Evolutionary conservation across 2,329 filamentous ascomycete genomes (phyloP).

Genomic region (Sclerotinia spermophila): DNA sequence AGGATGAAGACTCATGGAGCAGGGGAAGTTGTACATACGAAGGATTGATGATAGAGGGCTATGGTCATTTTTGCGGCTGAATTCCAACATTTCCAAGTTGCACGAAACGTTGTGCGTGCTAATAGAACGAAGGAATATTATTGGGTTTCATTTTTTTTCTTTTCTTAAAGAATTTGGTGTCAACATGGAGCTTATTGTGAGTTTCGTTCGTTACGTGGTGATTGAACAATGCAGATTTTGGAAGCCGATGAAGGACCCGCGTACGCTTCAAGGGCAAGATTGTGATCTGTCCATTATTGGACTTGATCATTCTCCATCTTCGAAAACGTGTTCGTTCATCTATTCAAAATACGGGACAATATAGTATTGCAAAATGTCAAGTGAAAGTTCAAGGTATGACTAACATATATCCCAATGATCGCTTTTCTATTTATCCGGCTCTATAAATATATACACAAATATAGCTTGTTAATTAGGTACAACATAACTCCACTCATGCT

Average conservation of each 20-base stretch:
- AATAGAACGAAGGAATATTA: conserved; percentile 11
- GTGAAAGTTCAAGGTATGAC: neutral
- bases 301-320: no score
- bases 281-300: neutral
- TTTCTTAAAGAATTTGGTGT: neutral
- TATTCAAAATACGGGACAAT: neutral
- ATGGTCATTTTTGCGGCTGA: conserved; percentile 1
- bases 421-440: neutral
- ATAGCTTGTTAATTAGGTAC: conserved; percentile 26
- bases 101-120: conserved; percentile 12
- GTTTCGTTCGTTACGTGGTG: neutral
- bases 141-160: conserved; percentile 11
- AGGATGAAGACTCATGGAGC: neutral
- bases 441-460: conserved; percentile 7
- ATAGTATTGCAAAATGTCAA: neutral
- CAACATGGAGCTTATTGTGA: neutral
- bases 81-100: conserved; percentile 9
- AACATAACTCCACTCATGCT: conserved; percentile 81
- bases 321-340: neutral
- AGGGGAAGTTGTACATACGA: conserved; percentile 23
- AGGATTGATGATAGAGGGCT: neutral
- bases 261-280: neutral
- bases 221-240: neutral
- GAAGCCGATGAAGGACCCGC: neutral
- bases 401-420: neutral